A percentile compares a stretch with the other conserved stretches of the same genome.
Conservation (phyloP, 805 yeast species). For the Kuraishia capsulata region DNA sequence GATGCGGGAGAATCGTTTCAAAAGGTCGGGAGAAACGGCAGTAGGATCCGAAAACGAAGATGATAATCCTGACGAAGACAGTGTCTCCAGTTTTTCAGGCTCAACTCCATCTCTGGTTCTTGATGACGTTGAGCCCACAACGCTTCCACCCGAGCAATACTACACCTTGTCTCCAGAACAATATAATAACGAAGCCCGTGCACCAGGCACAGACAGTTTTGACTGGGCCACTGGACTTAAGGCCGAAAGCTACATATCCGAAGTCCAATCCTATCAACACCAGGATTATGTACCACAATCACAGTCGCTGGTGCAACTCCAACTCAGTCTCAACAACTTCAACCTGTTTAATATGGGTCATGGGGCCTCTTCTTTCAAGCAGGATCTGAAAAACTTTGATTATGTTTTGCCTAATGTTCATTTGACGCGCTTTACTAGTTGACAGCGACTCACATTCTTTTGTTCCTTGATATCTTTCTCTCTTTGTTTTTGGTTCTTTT, state of each 20-base stretch:
- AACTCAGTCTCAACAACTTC: not conserved
- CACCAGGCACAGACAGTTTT: not conserved
- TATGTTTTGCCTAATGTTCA: not conserved
- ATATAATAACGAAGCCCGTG: not conserved
- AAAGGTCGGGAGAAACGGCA: slow-evolving; percentile 4
- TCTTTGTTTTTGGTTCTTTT: too few relatives aligned
- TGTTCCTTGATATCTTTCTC: too few relatives aligned
- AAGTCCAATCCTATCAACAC: not conserved
- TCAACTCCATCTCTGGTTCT: not conserved
- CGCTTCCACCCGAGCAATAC: not conserved
- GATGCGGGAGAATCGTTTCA: slow-evolving; percentile 9
- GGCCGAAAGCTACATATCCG: not conserved
- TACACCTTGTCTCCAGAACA: not conserved
- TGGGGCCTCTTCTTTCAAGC: not conserved
- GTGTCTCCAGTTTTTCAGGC: slow-evolving; percentile 1
- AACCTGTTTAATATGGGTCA: not conserved
- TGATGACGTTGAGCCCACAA: not conserved
- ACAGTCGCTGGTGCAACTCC: not conserved
- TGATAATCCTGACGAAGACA: slow-evolving; percentile 2
- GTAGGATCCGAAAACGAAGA: slow-evolving; percentile 5
- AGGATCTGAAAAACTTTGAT: not conserved
- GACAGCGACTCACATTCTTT: too few relatives aligned
- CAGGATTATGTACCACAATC: too few relatives aligned
- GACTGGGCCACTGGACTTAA: not conserved
- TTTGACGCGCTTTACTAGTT: not conserved